Conservation (phyloP, 1,139 yeast species). For the Hemisphaericaspora xylofermentans region DNA sequence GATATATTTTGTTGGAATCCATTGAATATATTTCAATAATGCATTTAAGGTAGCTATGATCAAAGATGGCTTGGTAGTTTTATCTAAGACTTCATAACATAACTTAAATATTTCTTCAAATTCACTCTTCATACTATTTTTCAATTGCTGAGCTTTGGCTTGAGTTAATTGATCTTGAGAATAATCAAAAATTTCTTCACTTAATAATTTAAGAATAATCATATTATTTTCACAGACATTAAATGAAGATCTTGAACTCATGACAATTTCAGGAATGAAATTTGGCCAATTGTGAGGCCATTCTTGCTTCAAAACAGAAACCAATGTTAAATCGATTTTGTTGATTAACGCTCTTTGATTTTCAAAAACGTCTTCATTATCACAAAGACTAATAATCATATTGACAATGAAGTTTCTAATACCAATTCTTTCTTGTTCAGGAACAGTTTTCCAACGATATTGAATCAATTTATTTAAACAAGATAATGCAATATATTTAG, state of each 20-base stretch:
- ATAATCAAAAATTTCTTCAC: constrained; percentile 95
- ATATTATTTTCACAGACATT: constrained; percentile 97
- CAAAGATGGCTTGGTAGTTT: constrained; percentile 78
- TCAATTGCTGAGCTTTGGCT: constrained; percentile 83
- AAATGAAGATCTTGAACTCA: constrained; percentile 78
- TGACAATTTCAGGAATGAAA: constrained; percentile 89
- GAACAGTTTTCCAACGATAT: constrained; percentile 91
- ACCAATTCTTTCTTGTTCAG: constrained; percentile 81
- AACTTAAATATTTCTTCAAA: constrained; percentile 90
- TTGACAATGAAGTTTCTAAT: constrained; percentile 87
- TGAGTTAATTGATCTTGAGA: constrained; percentile 95
- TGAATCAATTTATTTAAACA: constrained; percentile 86
- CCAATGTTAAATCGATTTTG: constrained; percentile 91
- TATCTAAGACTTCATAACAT: constrained; percentile 90
- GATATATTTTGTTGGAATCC: constrained; percentile 90
- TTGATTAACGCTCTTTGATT: constrained; percentile 81
- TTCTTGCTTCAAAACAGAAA: constrained; percentile 91
- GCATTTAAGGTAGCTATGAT: constrained; percentile 84
- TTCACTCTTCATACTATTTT: constrained; percentile 82
- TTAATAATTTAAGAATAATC: constrained; percentile 82
- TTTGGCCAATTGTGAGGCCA: constrained; percentile 99
- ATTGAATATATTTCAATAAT: constrained; percentile 79
- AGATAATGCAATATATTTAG: constrained; percentile 88
- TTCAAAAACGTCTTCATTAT: constrained; percentile 74
- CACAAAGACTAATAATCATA: constrained; percentile 91